Percentiles rank a stretch among this genome's conserved stretches.
Conservation (phyloP, 2,329 filamentous ascomycete genomes). For the Exophiala phaeomuriformis region DNA sequence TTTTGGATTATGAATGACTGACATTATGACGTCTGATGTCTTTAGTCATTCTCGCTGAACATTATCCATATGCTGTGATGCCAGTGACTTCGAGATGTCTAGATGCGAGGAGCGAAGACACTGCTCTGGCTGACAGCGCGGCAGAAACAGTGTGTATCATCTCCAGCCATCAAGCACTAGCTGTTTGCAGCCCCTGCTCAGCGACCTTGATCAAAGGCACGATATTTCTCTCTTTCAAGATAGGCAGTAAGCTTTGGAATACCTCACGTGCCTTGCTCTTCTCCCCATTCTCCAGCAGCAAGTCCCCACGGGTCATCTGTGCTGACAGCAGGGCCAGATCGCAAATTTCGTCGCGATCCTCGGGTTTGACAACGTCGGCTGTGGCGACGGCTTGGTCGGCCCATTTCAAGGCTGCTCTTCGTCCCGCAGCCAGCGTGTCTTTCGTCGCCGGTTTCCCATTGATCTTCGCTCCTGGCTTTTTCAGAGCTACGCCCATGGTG, state of each 20-base stretch:
- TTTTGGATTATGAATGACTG: too few species aligned
- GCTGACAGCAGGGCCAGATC: conserved; percentile 21
- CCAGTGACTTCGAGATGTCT: too few species aligned
- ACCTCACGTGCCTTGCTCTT: conserved; percentile 20
- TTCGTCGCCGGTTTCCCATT: conserved; percentile 26
- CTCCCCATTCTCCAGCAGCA: conserved; percentile 23
- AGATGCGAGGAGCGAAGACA: neutral
- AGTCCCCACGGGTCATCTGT: conserved; percentile 24
- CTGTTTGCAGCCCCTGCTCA: conserved; percentile 22
- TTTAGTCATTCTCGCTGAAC: too few species aligned
- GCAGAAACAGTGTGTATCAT: too few species aligned
- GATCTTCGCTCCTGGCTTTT: conserved; percentile 24
- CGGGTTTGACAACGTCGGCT: conserved; percentile 18
- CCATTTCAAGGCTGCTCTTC: conserved; percentile 23
- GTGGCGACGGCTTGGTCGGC: conserved; percentile 25
- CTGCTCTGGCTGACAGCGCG: too few species aligned
- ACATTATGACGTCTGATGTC: too few species aligned
- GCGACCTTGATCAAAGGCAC: conserved; percentile 17
- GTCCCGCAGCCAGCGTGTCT: conserved; percentile 17
- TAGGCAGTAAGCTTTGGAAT: conserved; percentile 21
- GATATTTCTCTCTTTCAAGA: conserved; percentile 22
- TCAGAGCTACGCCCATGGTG: conserved; percentile 25
- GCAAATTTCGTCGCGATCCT: conserved; percentile 24
- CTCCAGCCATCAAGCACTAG: conserved; percentile 1
- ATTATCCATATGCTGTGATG: too few species aligned